phyloP scores from a whole-genome alignment of 225 moss, liverwort and hornwort genomes.

The Bryum argenteum region DNA sequence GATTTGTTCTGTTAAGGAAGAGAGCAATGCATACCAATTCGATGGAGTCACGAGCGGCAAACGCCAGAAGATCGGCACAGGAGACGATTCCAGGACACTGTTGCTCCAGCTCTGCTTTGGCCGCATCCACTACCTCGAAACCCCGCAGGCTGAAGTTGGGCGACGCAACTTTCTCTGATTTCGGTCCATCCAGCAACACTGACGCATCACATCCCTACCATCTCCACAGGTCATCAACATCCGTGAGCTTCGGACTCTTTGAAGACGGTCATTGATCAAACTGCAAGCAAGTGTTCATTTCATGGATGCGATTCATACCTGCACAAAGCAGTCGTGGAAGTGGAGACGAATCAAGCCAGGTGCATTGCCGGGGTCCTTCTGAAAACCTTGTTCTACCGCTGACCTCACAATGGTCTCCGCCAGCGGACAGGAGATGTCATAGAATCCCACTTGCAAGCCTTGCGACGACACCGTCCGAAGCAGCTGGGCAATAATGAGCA shows the following conservation, averaged over 20 bases:
- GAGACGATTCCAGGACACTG: constrained; percentile 59
- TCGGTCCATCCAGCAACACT: constrained; percentile 53
- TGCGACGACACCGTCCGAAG: constrained; percentile 27
- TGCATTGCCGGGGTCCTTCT: constrained; percentile 36
- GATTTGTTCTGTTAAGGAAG: neutral
- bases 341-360: constrained; percentile 57
- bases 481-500: constrained; percentile 9
- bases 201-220: constrained; percentile 61
- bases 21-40: constrained; percentile 32
- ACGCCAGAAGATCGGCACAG: constrained; percentile 56
- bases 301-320: constrained; percentile 28
- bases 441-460: constrained; percentile 47
- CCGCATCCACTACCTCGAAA: constrained; percentile 47
- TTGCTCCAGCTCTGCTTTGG: constrained; percentile 48
- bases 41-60: constrained; percentile 57
- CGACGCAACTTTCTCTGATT: constrained; percentile 48
- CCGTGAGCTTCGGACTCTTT: neutral
- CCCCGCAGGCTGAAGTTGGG: constrained; percentile 58
- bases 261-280: neutral
- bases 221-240: neutral
- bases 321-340: constrained; percentile 66
- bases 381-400: constrained; percentile 19
- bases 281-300: neutral
- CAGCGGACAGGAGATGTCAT: constrained; percentile 40
- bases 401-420: constrained; percentile 45